Evolutionary conservation across 768 basidiomycete species (phyloP).

Genomic region (Hemileccinum impolitum): DNA sequence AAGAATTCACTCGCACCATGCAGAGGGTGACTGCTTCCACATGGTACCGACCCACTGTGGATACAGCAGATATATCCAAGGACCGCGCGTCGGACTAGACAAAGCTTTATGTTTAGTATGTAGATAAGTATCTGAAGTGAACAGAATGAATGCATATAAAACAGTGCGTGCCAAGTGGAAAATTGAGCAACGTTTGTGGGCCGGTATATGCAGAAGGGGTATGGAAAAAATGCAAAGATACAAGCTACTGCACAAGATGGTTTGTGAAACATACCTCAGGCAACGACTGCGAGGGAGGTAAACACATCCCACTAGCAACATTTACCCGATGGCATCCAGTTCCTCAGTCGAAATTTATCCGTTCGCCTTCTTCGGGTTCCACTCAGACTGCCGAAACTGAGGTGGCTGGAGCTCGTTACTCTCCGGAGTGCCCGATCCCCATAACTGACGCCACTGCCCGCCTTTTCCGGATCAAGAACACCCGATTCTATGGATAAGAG

Average conservation of each 20-base stretch:
- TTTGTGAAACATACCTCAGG: slow-evolving; percentile 16
- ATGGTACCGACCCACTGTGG: background rate
- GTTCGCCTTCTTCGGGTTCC: slow-evolving; percentile 55
- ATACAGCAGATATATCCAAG: background rate
- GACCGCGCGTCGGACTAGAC: slow-evolving; percentile 7
- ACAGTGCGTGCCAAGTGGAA: slow-evolving; percentile 9
- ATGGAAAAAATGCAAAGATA: slow-evolving; percentile 17
- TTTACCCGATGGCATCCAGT: slow-evolving; percentile 58
- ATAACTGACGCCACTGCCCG: slow-evolving; percentile 94
- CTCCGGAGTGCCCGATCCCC: slow-evolving; percentile 90
- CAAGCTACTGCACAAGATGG: slow-evolving; percentile 1
- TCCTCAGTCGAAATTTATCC: slow-evolving; percentile 58
- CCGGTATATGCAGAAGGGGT: slow-evolving; percentile 25
- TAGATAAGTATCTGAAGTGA: slow-evolving; percentile 9
- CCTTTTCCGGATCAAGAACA: slow-evolving; percentile 86
- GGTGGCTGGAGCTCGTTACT: slow-evolving; percentile 85
- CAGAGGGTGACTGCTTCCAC: background rate
- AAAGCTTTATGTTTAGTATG: slow-evolving; percentile 17
- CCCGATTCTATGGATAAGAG: slow-evolving; percentile 90
- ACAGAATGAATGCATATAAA: slow-evolving; percentile 14
- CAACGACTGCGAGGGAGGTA: background rate
- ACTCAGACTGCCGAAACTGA: slow-evolving; percentile 82
- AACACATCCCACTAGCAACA: slow-evolving; percentile 52
- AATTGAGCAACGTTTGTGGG: slow-evolving; percentile 6
- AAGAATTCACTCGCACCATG: too few relatives aligned